Percentiles rank a stretch among this genome's conserved stretches.
Conservation (phyloP, 2,329 filamentous ascomycete genomes). For the Fusarium longipes region DNA sequence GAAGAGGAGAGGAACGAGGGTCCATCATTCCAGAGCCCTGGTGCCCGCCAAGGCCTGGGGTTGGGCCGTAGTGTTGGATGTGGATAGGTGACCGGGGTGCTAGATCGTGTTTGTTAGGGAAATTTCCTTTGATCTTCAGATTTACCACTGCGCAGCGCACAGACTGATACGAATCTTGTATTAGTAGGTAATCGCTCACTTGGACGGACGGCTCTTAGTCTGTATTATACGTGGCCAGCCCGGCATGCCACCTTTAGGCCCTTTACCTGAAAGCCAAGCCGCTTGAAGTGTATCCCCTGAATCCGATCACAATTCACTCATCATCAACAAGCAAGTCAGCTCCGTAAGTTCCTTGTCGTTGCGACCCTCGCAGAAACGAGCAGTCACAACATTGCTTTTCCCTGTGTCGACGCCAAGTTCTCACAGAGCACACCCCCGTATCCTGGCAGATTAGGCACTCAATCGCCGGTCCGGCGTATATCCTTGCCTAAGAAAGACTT, state of each 20-base stretch:
- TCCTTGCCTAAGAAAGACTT: conserved; percentile 5
- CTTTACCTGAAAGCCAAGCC: conserved; percentile 19
- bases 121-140: conserved; percentile 39
- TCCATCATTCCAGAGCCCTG: conserved; percentile 42
- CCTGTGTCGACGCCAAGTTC: conserved; percentile 22
- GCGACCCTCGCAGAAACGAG: conserved; percentile 34
- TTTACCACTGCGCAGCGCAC: conserved; percentile 22
- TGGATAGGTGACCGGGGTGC: conserved; percentile 28
- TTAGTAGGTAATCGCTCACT: conserved; percentile 4
- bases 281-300: conserved; percentile 15
- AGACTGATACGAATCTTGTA: conserved; percentile 24
- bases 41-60: conserved; percentile 36
- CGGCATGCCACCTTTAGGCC: background rate
- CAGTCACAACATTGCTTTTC: conserved; percentile 44
- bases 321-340: conserved; percentile 19
- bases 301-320: conserved; percentile 25
- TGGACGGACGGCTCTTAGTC: background rate
- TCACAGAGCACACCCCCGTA: conserved; percentile 15
- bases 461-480: conserved; percentile 26
- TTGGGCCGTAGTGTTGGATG: conserved; percentile 34
- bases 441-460: conserved; percentile 16
- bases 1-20: conserved; percentile 21
- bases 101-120: conserved; percentile 35
- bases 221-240: background rate
- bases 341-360: conserved; percentile 26